Base-by-base conservation (phyloP, 257 asterid genomes). In the Coffea canephora region DNA sequence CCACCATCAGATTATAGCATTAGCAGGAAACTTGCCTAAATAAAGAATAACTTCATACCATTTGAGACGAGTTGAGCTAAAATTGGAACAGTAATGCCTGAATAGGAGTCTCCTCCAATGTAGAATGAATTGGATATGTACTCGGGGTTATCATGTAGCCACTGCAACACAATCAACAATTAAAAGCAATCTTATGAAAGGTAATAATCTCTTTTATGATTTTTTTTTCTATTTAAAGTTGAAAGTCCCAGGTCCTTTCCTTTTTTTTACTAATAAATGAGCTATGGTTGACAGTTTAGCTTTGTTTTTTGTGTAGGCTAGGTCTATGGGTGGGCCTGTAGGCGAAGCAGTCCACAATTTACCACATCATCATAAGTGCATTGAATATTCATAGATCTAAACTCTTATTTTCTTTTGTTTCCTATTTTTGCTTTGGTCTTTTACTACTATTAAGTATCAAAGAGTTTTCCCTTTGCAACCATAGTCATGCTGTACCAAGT, bases 21-120 rank as follows among this genome's bases (percentile, higher is more conserved):
- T 3, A 18, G 6, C 62, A 8, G 1, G 10, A 64, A 39, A 64
- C 69, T n/a, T 10, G 69, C 41, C 23, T 39, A 45, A 54, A 43
- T 31, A 43, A 45, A 48, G 61, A 62, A 27, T 0, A 27, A 34
- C 39, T 27, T 11, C 64, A 72, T 80, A 80, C 82, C 84, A 68
- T 77, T 45, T 80, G 82, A 73, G 54, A 80, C 77, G 23, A 80
- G 79, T 36, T 84, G 87, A 68, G 80, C 18, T 36, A 80, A 73
- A 72, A 84, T 77, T 14, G 87, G 84, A 68, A 84, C 78, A 0
- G 68, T 34, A 1, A 84, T 34, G 50, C 87, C 87, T 0, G 84
- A 62, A 39, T 84, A 84, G 0, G 84, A 84, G 74, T 84, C 87
- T 77, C 87, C 87, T 8, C 84, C 73, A 41, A 80, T 81, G 4